phyloP scores from a whole-genome alignment of 495 filamentous ascomycete species.

The Aspergillus panamensis region DNA sequence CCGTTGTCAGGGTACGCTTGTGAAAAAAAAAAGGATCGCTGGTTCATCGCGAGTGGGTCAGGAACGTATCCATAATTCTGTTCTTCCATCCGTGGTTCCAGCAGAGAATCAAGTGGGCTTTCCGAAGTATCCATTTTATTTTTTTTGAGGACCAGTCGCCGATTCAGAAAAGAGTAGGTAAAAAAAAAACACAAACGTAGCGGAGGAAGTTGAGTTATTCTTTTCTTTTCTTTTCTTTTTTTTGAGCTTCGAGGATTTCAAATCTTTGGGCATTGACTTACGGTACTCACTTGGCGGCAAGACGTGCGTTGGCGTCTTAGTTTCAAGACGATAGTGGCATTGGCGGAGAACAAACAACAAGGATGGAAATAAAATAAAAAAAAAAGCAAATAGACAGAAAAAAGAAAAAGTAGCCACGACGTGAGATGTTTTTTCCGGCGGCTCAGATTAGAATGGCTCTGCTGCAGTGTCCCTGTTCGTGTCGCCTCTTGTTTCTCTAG shows the following conservation, averaged over 20 bases:
- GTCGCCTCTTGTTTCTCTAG: neutral
- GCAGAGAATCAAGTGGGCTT: neutral
- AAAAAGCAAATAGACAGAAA: neutral
- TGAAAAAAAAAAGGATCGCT: neutral
- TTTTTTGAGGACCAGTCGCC: neutral
- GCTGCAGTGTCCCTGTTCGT: neutral
- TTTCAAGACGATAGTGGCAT: neutral
- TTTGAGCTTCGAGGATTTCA: neutral
- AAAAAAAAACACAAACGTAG: neutral
- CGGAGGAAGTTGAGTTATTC: neutral
- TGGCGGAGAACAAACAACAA: neutral
- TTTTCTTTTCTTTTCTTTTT: neutral
- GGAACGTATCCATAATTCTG: slow-evolving; percentile 5
- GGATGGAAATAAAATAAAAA: neutral
- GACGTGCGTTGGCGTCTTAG: neutral
- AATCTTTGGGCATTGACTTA: neutral
- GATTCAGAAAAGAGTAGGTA: neutral
- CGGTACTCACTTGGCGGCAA: neutral
- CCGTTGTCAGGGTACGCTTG: too few species aligned
- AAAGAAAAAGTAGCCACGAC: neutral
- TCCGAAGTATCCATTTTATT: neutral
- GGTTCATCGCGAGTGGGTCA: slow-evolving; percentile 8
- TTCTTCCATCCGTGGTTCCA: neutral
- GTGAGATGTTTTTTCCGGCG: neutral
- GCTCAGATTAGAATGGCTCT: neutral